Evolutionary conservation across 139 green algal genomes (phyloP), one percentile per base, ranked within the genome.

Genomic region (Coccomyxa sp.): DNA sequence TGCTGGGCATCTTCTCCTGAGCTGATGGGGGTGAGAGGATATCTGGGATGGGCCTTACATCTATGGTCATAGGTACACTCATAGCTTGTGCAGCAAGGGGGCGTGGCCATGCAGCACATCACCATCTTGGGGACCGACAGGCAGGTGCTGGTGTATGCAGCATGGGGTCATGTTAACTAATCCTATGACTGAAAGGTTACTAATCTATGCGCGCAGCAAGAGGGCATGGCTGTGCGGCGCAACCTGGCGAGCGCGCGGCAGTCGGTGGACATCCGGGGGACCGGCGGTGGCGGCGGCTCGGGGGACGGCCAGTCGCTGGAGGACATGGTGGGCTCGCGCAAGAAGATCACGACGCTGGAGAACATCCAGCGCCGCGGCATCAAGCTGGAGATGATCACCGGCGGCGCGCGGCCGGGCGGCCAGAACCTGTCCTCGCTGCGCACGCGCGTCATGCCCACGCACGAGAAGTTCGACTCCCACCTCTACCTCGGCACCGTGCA

Each of bases 401-500:
- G 18, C 63, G 21, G 63, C 18, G 18, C 18, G 63, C 63, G 63
- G 21, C 63, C 21, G 4, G 21, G 63, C 63, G 63, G 63, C 18
- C 63, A 71, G 31, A 77, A 15, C 27, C 3, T 77, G 25, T 25
- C 71, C 14, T 16, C 16, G 23, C 27, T 77, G 71, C 71, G 71
- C 10, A 77, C 23, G 10, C 81, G 88, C 81, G 86, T 93, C 45
- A 83, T 93, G 80, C 88, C 89, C 10, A 89, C 80, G 58, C 83
- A 85, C 68, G 85, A 92, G 82, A 77, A 85, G 28, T 94, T 94
- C 84, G 86, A 91, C 13, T 84, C 91, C 0, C 85, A 86, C 58
- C 60, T 85, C 0, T 94, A 91, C 79, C 83, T 94, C 57, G 88
- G 80, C 4, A 85, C 82, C 25, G 85, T 93, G 27, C 91, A 94